Evolutionary conservation across 345 rosid genomes (phyloP).

Genomic region (Brassica rapa): DNA sequence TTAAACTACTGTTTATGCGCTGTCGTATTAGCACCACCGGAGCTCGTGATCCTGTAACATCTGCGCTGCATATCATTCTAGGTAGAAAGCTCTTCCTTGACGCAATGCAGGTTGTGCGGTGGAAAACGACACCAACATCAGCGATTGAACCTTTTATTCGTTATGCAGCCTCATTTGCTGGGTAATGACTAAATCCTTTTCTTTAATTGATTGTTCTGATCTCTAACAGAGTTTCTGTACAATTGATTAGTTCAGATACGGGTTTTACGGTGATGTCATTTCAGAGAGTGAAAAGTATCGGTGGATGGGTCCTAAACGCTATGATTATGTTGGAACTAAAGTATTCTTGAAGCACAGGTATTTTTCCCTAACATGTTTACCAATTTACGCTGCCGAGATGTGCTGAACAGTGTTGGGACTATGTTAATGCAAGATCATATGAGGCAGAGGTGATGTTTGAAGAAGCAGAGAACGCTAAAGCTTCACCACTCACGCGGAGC

Average conservation of each 20-base stretch:
- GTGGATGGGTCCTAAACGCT: conserved; percentile 98
- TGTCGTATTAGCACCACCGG: conserved; percentile 74
- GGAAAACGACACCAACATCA: conserved; percentile 68
- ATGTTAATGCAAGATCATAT: conserved; percentile 53
- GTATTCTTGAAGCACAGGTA: conserved; percentile 89
- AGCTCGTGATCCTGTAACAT: conserved; percentile 88
- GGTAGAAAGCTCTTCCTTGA: conserved; percentile 82
- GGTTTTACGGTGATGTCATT: conserved; percentile 95
- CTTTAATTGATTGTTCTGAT: neutral
- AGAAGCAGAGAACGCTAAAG: conserved; percentile 48
- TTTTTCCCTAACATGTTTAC: conserved; percentile 5
- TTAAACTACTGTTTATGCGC: conserved; percentile 3
- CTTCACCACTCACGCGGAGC: conserved; percentile 35
- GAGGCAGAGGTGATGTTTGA: conserved; percentile 84
- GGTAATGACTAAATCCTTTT: conserved; percentile 52
- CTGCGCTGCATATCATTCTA: conserved; percentile 82
- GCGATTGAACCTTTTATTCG: conserved; percentile 75
- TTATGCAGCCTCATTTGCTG: conserved; percentile 96
- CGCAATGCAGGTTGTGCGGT: conserved; percentile 92
- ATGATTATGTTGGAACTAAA: conserved; percentile 94
- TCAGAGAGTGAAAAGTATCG: conserved; percentile 91
- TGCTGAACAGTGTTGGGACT: neutral
- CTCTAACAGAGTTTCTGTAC: conserved; percentile 37
- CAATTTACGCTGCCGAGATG: neutral
- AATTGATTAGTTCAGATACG: conserved; percentile 63